Base-by-base conservation (phyloP, 2,329 filamentous ascomycete genomes). In the Phialophora macrospora region DNA sequence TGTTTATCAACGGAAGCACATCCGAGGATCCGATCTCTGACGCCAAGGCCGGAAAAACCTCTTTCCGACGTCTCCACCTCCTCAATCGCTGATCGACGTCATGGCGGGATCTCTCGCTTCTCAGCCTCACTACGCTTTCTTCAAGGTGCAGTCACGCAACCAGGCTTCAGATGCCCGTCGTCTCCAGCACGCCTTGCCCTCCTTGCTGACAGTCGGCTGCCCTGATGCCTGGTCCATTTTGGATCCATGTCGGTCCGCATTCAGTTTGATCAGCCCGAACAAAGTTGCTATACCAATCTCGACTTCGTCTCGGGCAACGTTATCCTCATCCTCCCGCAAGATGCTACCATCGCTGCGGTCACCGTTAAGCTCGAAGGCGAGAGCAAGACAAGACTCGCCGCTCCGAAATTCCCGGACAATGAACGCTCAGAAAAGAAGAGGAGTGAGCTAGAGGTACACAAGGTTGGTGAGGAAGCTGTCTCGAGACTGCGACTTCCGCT, bases 331-430 rank as follows among this genome's bases (percentile, higher is more conserved):
- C 74, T 83, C 7, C 72, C 73, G 1, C 75, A 74, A 0, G 79
- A 81, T 71, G 76, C 81, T 12, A 73, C 80, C 7, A 78, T 83
- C 58, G 76, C 78, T 48, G 76, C 76, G 4, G 80, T 83, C 44
- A 78, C 78, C 49, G 81, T 83, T 55, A 83, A 83, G 71, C 72
- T 83, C 30, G 81, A 83, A 67, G 81, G 80, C 24, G 81, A 83
- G 69, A 82, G 80, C 71, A 77, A 77, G 41, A 81, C 80, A 26
- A 74, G 80, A 48, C 75, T 83, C 17, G 75, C 76, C 2, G 78
- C 76, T 17, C 70, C 76, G 75, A 67, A 78, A 74, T 70, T 80
- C 66, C 77, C 76, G 1, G 73, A 78, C 62, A 72, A 78, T 77
- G 79, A 79, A 41, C 71, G 78, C 44, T 76, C 78, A 24, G 79